Evolutionary conservation across 495 filamentous ascomycete species (phyloP).

Genomic region (Aspergillus haitiensis): DNA sequence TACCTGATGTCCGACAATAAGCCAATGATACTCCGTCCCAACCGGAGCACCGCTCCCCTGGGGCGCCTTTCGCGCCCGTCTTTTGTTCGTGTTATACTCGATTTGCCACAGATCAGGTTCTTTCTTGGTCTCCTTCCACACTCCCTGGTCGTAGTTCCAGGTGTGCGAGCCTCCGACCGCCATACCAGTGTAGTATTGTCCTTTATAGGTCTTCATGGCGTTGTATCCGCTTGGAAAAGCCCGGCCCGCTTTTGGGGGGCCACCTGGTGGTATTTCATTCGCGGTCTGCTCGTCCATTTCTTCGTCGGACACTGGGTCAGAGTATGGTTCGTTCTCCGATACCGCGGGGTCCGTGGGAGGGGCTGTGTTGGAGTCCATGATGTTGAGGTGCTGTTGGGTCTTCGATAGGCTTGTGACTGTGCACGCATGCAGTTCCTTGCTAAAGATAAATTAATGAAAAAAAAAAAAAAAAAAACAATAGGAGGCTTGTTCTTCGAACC

Average conservation of each 20-base stretch:
- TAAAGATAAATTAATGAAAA: no score
- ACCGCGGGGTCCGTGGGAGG: no score
- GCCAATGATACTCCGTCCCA: constrained; percentile 41
- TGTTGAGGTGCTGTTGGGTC: no score
- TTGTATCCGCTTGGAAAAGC: constrained; percentile 28
- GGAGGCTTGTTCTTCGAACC: no score
- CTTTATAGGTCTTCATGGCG: constrained; percentile 31
- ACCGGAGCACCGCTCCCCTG: constrained; percentile 36
- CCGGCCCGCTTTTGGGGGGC: not conserved
- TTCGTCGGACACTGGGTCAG: no score
- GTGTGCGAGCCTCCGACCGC: constrained; percentile 36
- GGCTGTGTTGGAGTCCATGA: no score
- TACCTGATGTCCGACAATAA: constrained; percentile 41
- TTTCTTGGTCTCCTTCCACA: constrained; percentile 38
- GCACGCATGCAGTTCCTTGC: no score
- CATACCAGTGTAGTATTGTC: constrained; percentile 37
- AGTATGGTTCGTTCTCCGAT: no score
- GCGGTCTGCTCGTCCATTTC: no score
- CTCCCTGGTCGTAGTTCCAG: constrained; percentile 35
- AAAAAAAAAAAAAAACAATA: no score
- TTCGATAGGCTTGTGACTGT: no score
- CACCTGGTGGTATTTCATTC: no score
- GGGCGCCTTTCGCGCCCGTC: constrained; percentile 31
- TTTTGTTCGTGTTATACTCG: constrained; percentile 35
- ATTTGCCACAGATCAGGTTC: constrained; percentile 39